Evolutionary conservation across 2,329 filamentous ascomycete genomes (phyloP).

Genomic region (Cladosporium sp.): DNA sequence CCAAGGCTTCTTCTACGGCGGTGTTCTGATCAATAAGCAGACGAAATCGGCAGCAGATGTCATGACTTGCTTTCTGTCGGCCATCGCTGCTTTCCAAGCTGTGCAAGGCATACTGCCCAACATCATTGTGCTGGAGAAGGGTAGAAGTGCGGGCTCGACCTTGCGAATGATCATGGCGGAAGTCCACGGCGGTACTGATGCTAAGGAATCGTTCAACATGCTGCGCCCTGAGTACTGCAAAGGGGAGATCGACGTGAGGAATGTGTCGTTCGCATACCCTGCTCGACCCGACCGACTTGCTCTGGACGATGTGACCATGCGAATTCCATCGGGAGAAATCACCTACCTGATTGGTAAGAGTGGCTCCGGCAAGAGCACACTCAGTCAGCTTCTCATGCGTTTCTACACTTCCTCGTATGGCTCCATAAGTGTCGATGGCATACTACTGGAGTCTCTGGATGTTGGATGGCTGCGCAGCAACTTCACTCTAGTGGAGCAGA

Average conservation of each 20-base stretch:
- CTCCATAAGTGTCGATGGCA: slow-evolving; percentile 67
- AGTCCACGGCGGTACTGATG: slow-evolving; percentile 30
- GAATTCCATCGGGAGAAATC: slow-evolving; percentile 69
- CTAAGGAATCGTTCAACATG: slow-evolving; percentile 25
- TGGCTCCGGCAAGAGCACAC: slow-evolving; percentile 88
- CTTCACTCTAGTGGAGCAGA: slow-evolving; percentile 79
- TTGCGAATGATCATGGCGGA: slow-evolving; percentile 52
- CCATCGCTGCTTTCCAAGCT: slow-evolving; percentile 72
- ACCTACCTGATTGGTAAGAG: slow-evolving; percentile 83
- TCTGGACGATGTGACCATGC: slow-evolving; percentile 63
- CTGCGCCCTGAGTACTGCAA: slow-evolving; percentile 46
- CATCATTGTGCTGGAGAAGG: slow-evolving; percentile 75
- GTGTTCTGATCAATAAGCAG: slow-evolving; percentile 64
- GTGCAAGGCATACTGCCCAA: slow-evolving; percentile 74
- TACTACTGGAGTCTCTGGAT: slow-evolving; percentile 62
- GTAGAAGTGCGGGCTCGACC: slow-evolving; percentile 68
- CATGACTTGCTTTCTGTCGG: slow-evolving; percentile 82
- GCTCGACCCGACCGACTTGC: slow-evolving; percentile 62
- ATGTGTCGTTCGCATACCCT: slow-evolving; percentile 68
- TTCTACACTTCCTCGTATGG: slow-evolving; percentile 72
- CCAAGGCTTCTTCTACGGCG: slow-evolving; percentile 86
- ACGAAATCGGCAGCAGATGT: slow-evolving; percentile 64
- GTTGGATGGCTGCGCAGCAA: slow-evolving; percentile 73
- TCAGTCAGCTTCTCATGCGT: slow-evolving; percentile 75
- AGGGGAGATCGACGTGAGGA: slow-evolving; percentile 68